Evolutionary conservation across 371 early-diverging fungal genomes (phyloP), one percentile per base, ranked within the genome.

Genomic region (Amoeboaphelidium protococcarum): DNA sequence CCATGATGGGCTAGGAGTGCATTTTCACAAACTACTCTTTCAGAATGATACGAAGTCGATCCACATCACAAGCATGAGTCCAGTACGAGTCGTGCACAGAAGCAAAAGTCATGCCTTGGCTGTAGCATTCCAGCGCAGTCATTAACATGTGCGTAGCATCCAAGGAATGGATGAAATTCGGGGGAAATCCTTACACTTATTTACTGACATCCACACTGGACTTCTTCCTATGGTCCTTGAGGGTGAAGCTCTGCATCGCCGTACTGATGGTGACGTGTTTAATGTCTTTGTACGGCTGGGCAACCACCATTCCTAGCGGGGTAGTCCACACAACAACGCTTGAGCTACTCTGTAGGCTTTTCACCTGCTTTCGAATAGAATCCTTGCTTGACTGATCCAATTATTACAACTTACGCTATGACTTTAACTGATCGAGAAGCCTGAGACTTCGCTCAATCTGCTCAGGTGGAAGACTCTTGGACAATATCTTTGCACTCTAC

Each of bases 31-130:
- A 95, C 54, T 85, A 75, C 43, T 88, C 80, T 42, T 91, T 77
- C 41, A 95, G 63, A 13, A 86, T 69, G 47, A 56, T 57, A 58
- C 77, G 77, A 88, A 95, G 84, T 23, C 48, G 56, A 57, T 86
- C 81, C 0, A 89, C 78, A 61, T 87, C 84, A 54, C 74, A 73
- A 0, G 94, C 86, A 52, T 95, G 96, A 0, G 94, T 90, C 96
- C 96, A 95, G 63, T 84, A 95, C 55, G 83, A 83, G 61, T 95
- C 96, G 63, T 95, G 96, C 20, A 95, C 96, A 2, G 90, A 73
- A 0, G 94, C 89, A 68, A 91, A 95, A 0, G 72, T 63, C 55
- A 92, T 56, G 12, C 75, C 78, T 23, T 69, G 67, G 40, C 67
- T 61, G 31, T 82, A 70, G 62, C 90, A 91, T 40, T 74, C 76